Base-by-base conservation (phyloP, 768 basidiomycete species). In the Pholiota conissans region DNA sequence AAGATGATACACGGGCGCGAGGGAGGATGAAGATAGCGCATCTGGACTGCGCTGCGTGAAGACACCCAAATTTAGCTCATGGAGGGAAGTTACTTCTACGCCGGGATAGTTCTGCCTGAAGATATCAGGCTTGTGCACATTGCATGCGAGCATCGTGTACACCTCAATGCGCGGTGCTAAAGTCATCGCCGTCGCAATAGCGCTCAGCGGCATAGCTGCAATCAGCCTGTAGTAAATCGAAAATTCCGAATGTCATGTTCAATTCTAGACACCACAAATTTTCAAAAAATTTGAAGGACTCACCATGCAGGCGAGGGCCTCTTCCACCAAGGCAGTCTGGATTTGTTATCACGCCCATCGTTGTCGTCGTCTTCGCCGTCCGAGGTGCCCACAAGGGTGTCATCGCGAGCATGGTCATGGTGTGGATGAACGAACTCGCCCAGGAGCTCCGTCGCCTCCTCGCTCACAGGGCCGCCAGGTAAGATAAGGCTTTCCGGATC, bases 221-320 rank as follows among this genome's bases (percentile, higher is more conserved):
- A 92, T 60, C 35, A 90, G 67, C 90, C 91, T 93, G 65, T 13
- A 29, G 48, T 16, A n/a, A 24, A 28, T 30, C 47, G 24, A 26
- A 54, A 27, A 14, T 26, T 32, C 14, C 9, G n/a, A n/a, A n/a
- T n/a, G n/a, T n/a, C n/a, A n/a, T n/a, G n/a, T n/a, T n/a, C n/a
- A n/a, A n/a, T n/a, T n/a, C n/a, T n/a, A n/a, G n/a, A n/a, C n/a
- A n/a, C n/a, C n/a, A n/a, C n/a, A n/a, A n/a, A n/a, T n/a, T n/a
- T n/a, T n/a, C n/a, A n/a, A n/a, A n/a, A n/a, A n/a, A n/a, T n/a
- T n/a, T 10, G 51, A 10, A 32, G 24, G 39, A 34, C 61, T 47
- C 57, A 91, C 91, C 90, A 92, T 73, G 76, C 80, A 0, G 89
- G 79, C 0, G 90, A 90, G 3, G 91, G 89, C 39, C 80, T 74